These are phyloP conservation scores for Boletus sp. DNA, from an alignment of 768 basidiomycete genomes.

Conservation along the genomic window DNA sequence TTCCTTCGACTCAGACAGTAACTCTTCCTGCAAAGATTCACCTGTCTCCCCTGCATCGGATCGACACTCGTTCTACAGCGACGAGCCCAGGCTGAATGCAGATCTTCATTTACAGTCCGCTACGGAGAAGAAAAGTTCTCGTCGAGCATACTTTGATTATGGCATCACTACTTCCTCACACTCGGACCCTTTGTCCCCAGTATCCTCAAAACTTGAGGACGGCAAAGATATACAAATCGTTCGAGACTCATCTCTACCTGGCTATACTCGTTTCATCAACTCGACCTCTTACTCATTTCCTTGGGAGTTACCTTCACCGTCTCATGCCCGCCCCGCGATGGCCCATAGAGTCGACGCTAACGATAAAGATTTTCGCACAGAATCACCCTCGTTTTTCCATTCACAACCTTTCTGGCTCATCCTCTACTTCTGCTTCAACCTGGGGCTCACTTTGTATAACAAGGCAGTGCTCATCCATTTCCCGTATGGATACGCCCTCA, in stretches of 20 bases:
- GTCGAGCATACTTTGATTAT: slow-evolving; percentile 25
- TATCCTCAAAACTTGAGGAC: slow-evolving; percentile 8
- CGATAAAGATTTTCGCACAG: slow-evolving; percentile 8
- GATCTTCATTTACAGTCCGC: background rate
- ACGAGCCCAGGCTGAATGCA: slow-evolving; percentile 1
- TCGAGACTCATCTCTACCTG: background rate
- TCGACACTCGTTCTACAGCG: background rate
- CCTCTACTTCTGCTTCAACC: slow-evolving; percentile 89
- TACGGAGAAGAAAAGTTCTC: slow-evolving; percentile 19
- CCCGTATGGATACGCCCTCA: slow-evolving; percentile 95
- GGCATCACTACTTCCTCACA: slow-evolving; percentile 8
- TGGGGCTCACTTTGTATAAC: slow-evolving; percentile 92
- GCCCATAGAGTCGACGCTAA: background rate
- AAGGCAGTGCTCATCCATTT: slow-evolving; percentile 89
- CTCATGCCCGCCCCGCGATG: slow-evolving; percentile 1
- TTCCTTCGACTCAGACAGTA: slow-evolving; percentile 14
- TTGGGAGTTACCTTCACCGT: slow-evolving; percentile 20
- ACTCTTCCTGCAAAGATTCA: slow-evolving; percentile 9
- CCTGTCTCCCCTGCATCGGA: background rate
- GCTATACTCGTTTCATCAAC: slow-evolving; percentile 1
- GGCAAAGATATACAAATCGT: background rate
- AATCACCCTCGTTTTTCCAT: slow-evolving; percentile 22
- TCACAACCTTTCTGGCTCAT: slow-evolving; percentile 59
- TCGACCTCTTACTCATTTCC: slow-evolving; percentile 14
- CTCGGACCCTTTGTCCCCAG: background rate